phyloP scores from a whole-genome alignment of 345 rosid genomes.

The Arabis alpina region DNA sequence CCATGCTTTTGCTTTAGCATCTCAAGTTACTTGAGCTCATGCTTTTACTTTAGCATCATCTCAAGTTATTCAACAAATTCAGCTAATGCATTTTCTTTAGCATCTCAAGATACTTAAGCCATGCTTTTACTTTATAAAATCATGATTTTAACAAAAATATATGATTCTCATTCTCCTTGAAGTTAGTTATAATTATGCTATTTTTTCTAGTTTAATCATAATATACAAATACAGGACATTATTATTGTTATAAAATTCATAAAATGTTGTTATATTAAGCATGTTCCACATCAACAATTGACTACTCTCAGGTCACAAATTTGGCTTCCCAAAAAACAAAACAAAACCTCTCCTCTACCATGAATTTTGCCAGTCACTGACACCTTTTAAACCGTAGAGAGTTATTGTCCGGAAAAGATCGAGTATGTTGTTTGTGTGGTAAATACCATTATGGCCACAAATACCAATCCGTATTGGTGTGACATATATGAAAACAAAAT shows the following conservation, averaged over 20 bases:
- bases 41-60: too few species aligned
- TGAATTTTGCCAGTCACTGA: constrained; percentile 14
- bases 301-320: background rate
- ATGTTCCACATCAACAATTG: background rate
- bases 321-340: background rate
- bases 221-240: background rate
- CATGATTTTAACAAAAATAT: background rate
- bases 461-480: constrained; percentile 9
- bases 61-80: too few species aligned
- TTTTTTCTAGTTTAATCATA: background rate
- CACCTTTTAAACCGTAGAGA: constrained; percentile 3
- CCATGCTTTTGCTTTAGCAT: too few species aligned
- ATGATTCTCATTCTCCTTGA: background rate
- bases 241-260: background rate
- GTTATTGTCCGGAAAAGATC: background rate
- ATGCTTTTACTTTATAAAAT: background rate
- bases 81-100: too few species aligned
- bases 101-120: background rate
- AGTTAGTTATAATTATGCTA: background rate
- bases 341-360: background rate
- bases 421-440: too few species aligned
- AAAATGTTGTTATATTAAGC: background rate
- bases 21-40: too few species aligned
- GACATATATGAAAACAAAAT: constrained; percentile 12
- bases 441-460: too few species aligned